Evolutionary conservation across 2,329 filamentous ascomycete genomes (phyloP).

Genomic region (Rhynchosporium agropyri): DNA sequence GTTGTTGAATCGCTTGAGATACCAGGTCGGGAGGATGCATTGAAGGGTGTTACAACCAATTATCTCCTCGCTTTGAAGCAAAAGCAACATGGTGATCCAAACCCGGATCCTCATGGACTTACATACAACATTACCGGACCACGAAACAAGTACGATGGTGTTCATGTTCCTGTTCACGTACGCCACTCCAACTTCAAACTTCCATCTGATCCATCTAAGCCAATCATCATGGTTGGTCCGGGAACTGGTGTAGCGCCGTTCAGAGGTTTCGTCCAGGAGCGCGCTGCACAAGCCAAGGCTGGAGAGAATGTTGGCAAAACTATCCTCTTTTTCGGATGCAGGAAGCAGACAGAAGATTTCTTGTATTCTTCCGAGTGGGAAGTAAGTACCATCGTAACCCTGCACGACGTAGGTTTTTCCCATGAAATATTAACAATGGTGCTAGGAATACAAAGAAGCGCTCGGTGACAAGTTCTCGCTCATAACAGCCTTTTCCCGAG

Average conservation of each 20-base stretch:
- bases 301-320: conserved; percentile 85
- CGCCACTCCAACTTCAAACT: conserved; percentile 99
- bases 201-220: conserved; percentile 90
- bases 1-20: conserved; percentile 85
- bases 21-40: conserved; percentile 72
- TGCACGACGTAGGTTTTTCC: neutral
- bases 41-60: conserved; percentile 96
- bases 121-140: conserved; percentile 88
- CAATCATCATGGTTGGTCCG: conserved; percentile 93
- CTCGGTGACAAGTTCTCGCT: conserved; percentile 90
- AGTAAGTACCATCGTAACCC: conserved; percentile 58
- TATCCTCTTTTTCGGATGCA: conserved; percentile 92
- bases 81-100: conserved; percentile 88
- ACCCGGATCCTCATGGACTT: conserved; percentile 79
- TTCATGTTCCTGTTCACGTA: conserved; percentile 92
- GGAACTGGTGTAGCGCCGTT: conserved; percentile 97
- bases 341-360: conserved; percentile 86
- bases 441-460: conserved; percentile 78
- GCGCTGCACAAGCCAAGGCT: conserved; percentile 77
- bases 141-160: conserved; percentile 94
- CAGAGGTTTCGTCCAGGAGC: conserved; percentile 92
- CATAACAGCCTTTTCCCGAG: conserved; percentile 93
- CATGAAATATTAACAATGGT: neutral
- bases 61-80: conserved; percentile 94
- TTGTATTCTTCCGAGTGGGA: conserved; percentile 91